phyloP scores from a whole-genome alignment of 108 stramenopile species.

The Thalassiosira profunda region DNA sequence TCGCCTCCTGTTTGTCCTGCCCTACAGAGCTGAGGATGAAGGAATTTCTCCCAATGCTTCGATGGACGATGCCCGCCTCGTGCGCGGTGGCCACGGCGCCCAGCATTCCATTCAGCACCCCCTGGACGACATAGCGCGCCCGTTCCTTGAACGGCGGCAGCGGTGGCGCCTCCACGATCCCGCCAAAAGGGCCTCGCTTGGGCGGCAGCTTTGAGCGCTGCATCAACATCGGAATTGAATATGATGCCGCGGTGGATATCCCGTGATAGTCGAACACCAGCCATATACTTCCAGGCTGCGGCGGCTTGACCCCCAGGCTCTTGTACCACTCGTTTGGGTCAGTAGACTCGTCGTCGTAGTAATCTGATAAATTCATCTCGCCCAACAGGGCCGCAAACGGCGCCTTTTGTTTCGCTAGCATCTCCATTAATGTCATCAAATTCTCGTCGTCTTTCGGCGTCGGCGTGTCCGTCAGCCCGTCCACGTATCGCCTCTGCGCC shows the following conservation, averaged over 20 bases:
- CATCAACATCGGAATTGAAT: slow-evolving; percentile 48
- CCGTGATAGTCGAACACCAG: slow-evolving; percentile 87
- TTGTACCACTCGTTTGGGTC: slow-evolving; percentile 82
- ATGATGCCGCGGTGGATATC: slow-evolving; percentile 55
- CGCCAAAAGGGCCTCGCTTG: slow-evolving; percentile 68
- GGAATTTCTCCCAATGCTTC: slow-evolving; percentile 72
- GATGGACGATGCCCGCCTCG: slow-evolving; percentile 79
- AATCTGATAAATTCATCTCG: slow-evolving; percentile 77
- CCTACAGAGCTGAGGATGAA: slow-evolving; percentile 57
- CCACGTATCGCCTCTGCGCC: slow-evolving; percentile 55
- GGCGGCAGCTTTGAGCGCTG: slow-evolving; percentile 61
- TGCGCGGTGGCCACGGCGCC: slow-evolving; percentile 70
- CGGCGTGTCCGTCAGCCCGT: slow-evolving; percentile 33
- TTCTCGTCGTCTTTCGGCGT: slow-evolving; percentile 69
- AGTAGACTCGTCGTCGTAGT: slow-evolving; percentile 57
- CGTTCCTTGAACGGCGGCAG: slow-evolving; percentile 69
- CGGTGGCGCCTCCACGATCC: slow-evolving; percentile 46
- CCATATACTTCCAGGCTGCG: slow-evolving; percentile 70
- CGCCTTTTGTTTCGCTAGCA: slow-evolving; percentile 23
- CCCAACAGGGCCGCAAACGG: slow-evolving; percentile 76
- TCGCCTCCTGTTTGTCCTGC: slow-evolving; percentile 78
- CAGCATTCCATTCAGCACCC: slow-evolving; percentile 63
- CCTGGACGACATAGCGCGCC: slow-evolving; percentile 71
- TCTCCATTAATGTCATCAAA: slow-evolving; percentile 45
- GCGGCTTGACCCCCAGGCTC: slow-evolving; percentile 69